Percentiles rank a stretch among this genome's conserved stretches.
Evolutionary conservation across 441 rosid genomes (phyloP).

Genomic region (Adansonia gregorii): DNA sequence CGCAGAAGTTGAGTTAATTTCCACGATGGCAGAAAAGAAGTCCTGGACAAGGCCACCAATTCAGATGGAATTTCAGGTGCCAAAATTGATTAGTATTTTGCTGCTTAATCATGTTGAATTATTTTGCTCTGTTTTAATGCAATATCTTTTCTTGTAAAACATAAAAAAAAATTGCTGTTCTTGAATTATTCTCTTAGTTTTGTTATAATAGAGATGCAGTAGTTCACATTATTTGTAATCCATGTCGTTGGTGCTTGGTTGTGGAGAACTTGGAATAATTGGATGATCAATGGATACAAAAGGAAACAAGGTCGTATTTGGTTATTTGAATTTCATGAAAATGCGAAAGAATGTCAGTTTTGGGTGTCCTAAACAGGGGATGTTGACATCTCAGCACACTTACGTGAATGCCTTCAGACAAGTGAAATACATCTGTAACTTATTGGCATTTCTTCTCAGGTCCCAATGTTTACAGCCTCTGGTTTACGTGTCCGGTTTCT

Average conservation of each 20-base stretch:
- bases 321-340: background rate
- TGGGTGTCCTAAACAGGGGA: background rate
- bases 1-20: slow-evolving; percentile 95
- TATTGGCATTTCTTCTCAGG: slow-evolving; percentile 46
- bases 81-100: slow-evolving; percentile 25
- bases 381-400: background rate
- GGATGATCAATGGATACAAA: background rate
- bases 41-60: slow-evolving; percentile 98
- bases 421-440: background rate
- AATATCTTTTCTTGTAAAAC: background rate
- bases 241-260: background rate
- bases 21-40: slow-evolving; percentile 93
- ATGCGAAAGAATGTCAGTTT: background rate
- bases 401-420: background rate
- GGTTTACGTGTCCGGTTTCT: slow-evolving; percentile 97
- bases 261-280: background rate
- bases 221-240: background rate
- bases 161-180: background rate
- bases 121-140: background rate
- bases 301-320: background rate
- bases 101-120: slow-evolving; percentile 5
- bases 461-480: slow-evolving; percentile 99
- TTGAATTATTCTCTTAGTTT: background rate
- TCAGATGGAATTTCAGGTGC: slow-evolving; percentile 99
- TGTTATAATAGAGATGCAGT: background rate